phyloP scores from a whole-genome alignment of 257 asterid species.

The Solanum piurae region DNA sequence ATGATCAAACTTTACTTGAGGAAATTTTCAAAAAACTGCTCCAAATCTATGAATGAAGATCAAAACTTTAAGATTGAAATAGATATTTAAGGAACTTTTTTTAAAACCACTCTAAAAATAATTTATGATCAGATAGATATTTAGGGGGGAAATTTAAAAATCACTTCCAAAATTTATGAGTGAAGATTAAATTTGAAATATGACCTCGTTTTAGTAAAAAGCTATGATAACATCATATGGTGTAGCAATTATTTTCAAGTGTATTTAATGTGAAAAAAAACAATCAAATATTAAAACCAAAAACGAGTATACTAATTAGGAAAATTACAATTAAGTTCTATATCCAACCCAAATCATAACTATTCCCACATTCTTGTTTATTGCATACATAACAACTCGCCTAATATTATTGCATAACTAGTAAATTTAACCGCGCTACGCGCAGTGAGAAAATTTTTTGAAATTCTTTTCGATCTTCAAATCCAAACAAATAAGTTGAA shows the following conservation, averaged over 20 bases:
- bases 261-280: background rate
- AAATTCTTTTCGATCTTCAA: no score
- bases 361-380: background rate
- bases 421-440: no score
- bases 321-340: background rate
- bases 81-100: background rate
- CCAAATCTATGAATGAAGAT: background rate
- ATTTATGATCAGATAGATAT: no score
- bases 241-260: background rate
- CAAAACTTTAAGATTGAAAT: background rate
- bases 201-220: background rate
- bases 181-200: background rate
- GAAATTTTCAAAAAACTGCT: background rate
- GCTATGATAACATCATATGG: background rate
- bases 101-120: background rate
- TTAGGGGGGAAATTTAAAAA: no score
- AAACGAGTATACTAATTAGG: background rate
- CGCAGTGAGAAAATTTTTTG: no score
- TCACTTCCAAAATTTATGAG: background rate
- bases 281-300: background rate
- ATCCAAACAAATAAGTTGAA: no score
- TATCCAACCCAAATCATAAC: background rate
- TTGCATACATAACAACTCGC: background rate
- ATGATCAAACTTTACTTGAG: background rate
- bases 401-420: background rate